Percentiles rank a stretch among this genome's conserved stretches.
Conservation (phyloP, 2,329 filamentous ascomycete genomes). For the Boeremia exigua region DNA sequence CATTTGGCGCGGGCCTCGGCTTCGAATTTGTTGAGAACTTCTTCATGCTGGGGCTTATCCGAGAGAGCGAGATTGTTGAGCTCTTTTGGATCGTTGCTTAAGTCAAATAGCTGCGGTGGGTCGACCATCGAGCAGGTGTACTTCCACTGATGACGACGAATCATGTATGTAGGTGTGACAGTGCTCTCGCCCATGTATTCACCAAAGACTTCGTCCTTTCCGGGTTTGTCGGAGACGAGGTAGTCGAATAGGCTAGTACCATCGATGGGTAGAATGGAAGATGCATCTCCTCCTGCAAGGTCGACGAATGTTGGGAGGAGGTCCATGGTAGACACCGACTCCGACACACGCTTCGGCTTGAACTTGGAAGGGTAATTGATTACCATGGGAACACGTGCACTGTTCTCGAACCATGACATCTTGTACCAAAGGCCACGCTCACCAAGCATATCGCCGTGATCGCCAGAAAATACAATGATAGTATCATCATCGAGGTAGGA, state of each 20-base stretch:
- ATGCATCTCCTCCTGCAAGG: constrained; percentile 73
- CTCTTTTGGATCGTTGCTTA: constrained; percentile 76
- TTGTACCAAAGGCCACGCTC: constrained; percentile 95
- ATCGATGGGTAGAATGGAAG: constrained; percentile 80
- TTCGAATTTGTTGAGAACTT: constrained; percentile 66
- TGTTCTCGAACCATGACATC: constrained; percentile 96
- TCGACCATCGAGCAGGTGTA: constrained; percentile 87
- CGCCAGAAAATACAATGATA: constrained; percentile 89
- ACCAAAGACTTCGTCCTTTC: constrained; percentile 86
- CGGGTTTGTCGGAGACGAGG: constrained; percentile 53
- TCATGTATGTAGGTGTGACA: constrained; percentile 90
- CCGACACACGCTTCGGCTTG: constrained; percentile 73
- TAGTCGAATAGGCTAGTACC: constrained; percentile 70
- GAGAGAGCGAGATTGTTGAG: constrained; percentile 70
- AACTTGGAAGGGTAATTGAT: constrained; percentile 81
- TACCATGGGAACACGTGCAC: constrained; percentile 85
- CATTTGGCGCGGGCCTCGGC: constrained; percentile 76
- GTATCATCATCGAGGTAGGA: constrained; percentile 84
- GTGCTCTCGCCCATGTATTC: constrained; percentile 97
- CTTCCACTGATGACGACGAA: constrained; percentile 87
- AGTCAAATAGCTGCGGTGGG: constrained; percentile 82
- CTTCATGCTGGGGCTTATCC: constrained; percentile 46
- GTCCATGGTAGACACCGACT: constrained; percentile 91
- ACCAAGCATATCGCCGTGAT: constrained; percentile 95
- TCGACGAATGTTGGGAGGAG: constrained; percentile 88